phyloP scores from a whole-genome alignment of 768 basidiomycete species.

The Lactifluus echinatus region DNA sequence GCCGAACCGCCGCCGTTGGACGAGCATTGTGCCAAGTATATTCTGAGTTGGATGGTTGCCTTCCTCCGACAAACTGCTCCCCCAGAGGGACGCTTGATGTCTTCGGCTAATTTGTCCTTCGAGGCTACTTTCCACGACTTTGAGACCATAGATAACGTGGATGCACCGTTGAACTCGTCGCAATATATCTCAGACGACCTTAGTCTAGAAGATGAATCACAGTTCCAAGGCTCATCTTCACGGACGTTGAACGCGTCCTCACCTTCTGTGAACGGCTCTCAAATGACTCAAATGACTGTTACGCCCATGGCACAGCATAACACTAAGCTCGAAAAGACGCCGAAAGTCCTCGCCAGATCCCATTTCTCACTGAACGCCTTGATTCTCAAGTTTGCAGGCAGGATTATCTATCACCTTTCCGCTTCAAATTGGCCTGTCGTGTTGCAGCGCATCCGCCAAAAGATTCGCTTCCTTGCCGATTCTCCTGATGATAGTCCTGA shows the following conservation, averaged over 20 bases:
- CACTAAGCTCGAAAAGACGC: slow-evolving; percentile 50
- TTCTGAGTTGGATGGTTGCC: slow-evolving; percentile 74
- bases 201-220: not conserved
- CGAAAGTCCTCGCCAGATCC: slow-evolving; percentile 50
- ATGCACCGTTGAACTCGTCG: slow-evolving; percentile 22
- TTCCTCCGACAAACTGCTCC: slow-evolving; percentile 67
- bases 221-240: not conserved
- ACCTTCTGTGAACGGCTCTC: slow-evolving; percentile 17
- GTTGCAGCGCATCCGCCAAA: slow-evolving; percentile 55
- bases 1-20: slow-evolving; percentile 68
- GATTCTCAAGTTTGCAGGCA: slow-evolving; percentile 64
- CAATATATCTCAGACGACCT: slow-evolving; percentile 17
- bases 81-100: slow-evolving; percentile 46
- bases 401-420: slow-evolving; percentile 79
- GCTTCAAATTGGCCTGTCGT: slow-evolving; percentile 83
- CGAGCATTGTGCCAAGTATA: slow-evolving; percentile 72
- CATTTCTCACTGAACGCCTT: slow-evolving; percentile 47
- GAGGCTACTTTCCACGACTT: slow-evolving; percentile 65
- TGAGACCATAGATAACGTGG: slow-evolving; percentile 42
- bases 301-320: slow-evolving; percentile 21
- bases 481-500: slow-evolving; percentile 50
- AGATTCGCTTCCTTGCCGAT: slow-evolving; percentile 57
- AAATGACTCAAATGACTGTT: slow-evolving; percentile 21
- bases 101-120: slow-evolving; percentile 51
- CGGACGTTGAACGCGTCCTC: slow-evolving; percentile 13